Evolutionary conservation across 2,329 filamentous ascomycete genomes (phyloP), one percentile per base, ranked within the genome.

Genomic region (Colletotrichum filicis): DNA sequence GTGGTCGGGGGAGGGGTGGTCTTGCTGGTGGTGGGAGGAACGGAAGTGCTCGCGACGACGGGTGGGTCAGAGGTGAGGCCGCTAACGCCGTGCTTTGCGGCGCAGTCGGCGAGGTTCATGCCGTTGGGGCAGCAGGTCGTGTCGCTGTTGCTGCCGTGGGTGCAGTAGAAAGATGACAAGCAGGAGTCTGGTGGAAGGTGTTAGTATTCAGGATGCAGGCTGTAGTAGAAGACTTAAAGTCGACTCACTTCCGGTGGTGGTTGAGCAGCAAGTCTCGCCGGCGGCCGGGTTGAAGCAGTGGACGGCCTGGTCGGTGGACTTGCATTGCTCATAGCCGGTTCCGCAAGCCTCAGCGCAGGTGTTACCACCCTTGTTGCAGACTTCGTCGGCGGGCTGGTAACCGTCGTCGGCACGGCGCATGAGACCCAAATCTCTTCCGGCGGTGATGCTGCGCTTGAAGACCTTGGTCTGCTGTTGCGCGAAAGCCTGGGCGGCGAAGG

Each of bases 111-210:
- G 61, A 91, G 83, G 74, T 86, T 83, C 84, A 88, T 84, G 74
- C 82, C 84, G 56, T 91, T 82, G 55, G 89, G 89, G 81, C 91
- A 92, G 85, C 91, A 92, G 84, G 88, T 88, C 42, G 90, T 91
- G 69, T 85, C 82, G 66, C 82, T 80, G 57, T 80, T 77, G 65
- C 81, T 79, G 78, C 91, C 87, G 76, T 87, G 83, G n/a, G 89
- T 86, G 83, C 91, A 92, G 85, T 89, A 92, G 84, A 88, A 92
- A 62, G 89, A 89, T 19, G 82, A 79, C 37, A 90, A 86, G 80
- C 91, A 92, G 37, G 90, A 89, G 81, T 90, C 90, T 91, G 65
- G 32, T 67, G 16, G n/a, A 4, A 57, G 52, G 53, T 57, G 71
- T 74, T 55, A 74, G 68, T 59, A 16, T 58, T 28, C 4, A 63